Conservation (phyloP, 2,329 filamentous ascomycete genomes). For the Samsoniella hepiali region DNA sequence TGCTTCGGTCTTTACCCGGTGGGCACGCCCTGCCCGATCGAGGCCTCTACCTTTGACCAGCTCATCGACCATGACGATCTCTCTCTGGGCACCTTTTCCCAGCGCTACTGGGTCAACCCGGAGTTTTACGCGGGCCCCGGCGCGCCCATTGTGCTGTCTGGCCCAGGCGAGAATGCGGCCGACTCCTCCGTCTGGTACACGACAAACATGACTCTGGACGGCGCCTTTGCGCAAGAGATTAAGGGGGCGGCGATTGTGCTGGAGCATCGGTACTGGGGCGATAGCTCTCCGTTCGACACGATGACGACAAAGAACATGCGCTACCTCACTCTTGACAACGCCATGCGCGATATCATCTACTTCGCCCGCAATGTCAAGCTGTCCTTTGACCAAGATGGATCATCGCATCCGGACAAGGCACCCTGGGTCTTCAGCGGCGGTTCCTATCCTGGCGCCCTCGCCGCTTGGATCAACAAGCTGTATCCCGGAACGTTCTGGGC, state of each 20-base stretch:
- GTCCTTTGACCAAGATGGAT: constrained; percentile 58
- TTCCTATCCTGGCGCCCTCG: constrained; percentile 74
- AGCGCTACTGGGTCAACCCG: constrained; percentile 79
- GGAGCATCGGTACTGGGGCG: constrained; percentile 82
- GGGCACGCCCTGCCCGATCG: constrained; percentile 3
- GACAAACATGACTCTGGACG: constrained; percentile 67
- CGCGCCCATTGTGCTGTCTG: constrained; percentile 70
- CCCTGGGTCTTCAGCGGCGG: constrained; percentile 76
- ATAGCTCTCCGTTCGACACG: constrained; percentile 63
- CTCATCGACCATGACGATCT: constrained; percentile 57
- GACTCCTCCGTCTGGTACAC: constrained; percentile 59
- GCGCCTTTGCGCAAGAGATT: constrained; percentile 62
- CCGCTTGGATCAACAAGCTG: constrained; percentile 66
- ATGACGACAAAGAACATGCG: constrained; percentile 65
- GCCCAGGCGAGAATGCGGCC: constrained; percentile 62
- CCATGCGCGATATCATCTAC: constrained; percentile 71
- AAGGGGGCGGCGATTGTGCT: constrained; percentile 73
- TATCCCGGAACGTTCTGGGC: constrained; percentile 76
- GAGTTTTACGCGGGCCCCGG: constrained; percentile 70
- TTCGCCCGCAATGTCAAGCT: constrained; percentile 71
- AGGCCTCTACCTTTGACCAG: constrained; percentile 45
- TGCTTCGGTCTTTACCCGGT: constrained; percentile 12
- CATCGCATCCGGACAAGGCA: constrained; percentile 61
- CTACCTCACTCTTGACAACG: constrained; percentile 76
- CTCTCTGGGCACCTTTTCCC: constrained; percentile 55